These are phyloP conservation scores for Draba incana DNA, from an alignment of 345 rosid species.

Conservation along the genomic window DNA sequence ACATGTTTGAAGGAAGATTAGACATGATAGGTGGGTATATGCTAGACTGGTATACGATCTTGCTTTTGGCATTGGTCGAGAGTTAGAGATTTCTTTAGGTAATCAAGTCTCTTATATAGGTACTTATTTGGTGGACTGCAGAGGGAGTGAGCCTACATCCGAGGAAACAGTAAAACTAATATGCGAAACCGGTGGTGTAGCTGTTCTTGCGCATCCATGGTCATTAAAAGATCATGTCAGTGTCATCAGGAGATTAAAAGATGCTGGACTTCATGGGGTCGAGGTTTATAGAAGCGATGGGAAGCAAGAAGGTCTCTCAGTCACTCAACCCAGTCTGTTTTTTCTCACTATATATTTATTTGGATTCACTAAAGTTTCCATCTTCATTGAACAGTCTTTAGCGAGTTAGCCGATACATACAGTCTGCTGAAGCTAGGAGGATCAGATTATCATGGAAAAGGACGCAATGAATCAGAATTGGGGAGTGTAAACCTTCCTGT, in stretches of 20 bases:
- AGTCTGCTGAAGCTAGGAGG: slow-evolving; percentile 92
- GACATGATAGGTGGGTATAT: not conserved
- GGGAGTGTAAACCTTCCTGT: slow-evolving; percentile 88
- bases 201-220: slow-evolving; percentile 99
- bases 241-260: slow-evolving; percentile 65
- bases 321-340: not conserved
- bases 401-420: slow-evolving; percentile 75
- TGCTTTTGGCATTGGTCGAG: slow-evolving; percentile 5
- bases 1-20: slow-evolving; percentile 12
- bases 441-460: slow-evolving; percentile 89
- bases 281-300: slow-evolving; percentile 94
- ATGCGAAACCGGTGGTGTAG: slow-evolving; percentile 78
- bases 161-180: slow-evolving; percentile 81
- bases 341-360: not conserved
- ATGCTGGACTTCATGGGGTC: slow-evolving; percentile 86
- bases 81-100: not conserved
- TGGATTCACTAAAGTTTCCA: slow-evolving; percentile 1
- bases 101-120: not conserved
- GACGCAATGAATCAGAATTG: slow-evolving; percentile 73
- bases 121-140: slow-evolving; percentile 30
- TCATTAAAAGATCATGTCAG: slow-evolving; percentile 74
- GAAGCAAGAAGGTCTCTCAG: slow-evolving; percentile 59
- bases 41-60: slow-evolving; percentile 12
- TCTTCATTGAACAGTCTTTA: slow-evolving; percentile 55
- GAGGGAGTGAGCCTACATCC: slow-evolving; percentile 85